Evolutionary conservation across 306 rosid species (phyloP).

Genomic region (Trifolium fragiferum): DNA sequence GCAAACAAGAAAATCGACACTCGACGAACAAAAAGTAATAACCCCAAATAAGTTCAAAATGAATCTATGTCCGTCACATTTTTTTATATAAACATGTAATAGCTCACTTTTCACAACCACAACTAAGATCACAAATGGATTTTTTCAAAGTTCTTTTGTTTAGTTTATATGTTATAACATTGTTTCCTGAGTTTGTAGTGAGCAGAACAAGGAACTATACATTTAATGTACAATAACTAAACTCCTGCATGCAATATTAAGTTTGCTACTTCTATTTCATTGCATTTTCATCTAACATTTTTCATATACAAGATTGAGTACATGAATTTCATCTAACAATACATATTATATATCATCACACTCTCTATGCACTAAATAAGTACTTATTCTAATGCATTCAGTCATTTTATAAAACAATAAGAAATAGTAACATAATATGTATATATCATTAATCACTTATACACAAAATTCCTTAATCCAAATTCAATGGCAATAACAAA

Average conservation of each 20-base stretch:
- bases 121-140: slow-evolving; percentile 48
- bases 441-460: no score
- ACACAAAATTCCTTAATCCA: no score
- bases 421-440: no score
- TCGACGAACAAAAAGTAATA: no score
- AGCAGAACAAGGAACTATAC: slow-evolving; percentile 75
- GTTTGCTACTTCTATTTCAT: not conserved
- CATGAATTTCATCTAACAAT: slow-evolving; percentile 57
- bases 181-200: slow-evolving; percentile 55
- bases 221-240: slow-evolving; percentile 61
- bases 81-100: slow-evolving; percentile 24
- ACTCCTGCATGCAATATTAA: slow-evolving; percentile 16
- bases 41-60: no score
- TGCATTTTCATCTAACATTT: slow-evolving; percentile 4
- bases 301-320: slow-evolving; percentile 56
- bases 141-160: slow-evolving; percentile 48
- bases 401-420: no score
- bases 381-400: no score
- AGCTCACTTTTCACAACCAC: no score
- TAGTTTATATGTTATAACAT: slow-evolving; percentile 39
- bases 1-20: no score
- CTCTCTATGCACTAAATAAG: no score
- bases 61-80: not conserved
- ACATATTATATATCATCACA: no score
- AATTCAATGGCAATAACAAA: no score